phyloP scores from a whole-genome alignment of 2,329 filamentous ascomycete species.

The Eurotiales sp. region DNA sequence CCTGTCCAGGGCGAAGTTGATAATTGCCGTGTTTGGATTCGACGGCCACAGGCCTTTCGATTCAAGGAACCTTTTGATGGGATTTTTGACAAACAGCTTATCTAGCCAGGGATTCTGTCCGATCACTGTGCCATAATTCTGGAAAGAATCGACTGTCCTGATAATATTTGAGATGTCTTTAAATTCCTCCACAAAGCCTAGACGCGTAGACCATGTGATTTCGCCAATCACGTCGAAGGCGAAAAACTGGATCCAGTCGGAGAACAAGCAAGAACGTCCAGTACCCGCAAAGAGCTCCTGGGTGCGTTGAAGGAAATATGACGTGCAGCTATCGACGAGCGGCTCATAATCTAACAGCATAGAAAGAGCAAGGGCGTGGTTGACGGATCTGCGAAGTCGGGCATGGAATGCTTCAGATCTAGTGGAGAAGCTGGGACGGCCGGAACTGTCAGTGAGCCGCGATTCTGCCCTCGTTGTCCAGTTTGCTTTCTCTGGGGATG shows the following conservation, averaged over 20 bases:
- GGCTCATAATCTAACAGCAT: constrained; percentile 75
- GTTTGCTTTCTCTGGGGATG: too few relatives aligned
- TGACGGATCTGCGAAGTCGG: constrained; percentile 70
- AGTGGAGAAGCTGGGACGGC: too few relatives aligned
- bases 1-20: constrained; percentile 21
- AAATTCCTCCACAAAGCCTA: constrained; percentile 72
- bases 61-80: constrained; percentile 43
- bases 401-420: constrained; percentile 69
- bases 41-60: constrained; percentile 23
- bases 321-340: constrained; percentile 71
- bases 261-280: constrained; percentile 20
- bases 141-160: constrained; percentile 47
- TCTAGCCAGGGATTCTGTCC: constrained; percentile 74
- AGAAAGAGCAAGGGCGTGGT: constrained; percentile 73
- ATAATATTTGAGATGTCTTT: constrained; percentile 74
- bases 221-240: constrained; percentile 74
- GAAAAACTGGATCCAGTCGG: constrained; percentile 69
- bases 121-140: constrained; percentile 31
- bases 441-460: too few relatives aligned
- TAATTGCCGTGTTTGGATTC: constrained; percentile 20
- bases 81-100: constrained; percentile 68
- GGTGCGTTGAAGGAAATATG: constrained; percentile 64
- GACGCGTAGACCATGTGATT: constrained; percentile 70
- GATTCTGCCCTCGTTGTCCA: too few relatives aligned
- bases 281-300: constrained; percentile 49